Evolutionary conservation across 1,284 basidiomycete species (phyloP), one percentile per base, ranked within the genome.

Genomic region (Leccinum cinnamomeum): DNA sequence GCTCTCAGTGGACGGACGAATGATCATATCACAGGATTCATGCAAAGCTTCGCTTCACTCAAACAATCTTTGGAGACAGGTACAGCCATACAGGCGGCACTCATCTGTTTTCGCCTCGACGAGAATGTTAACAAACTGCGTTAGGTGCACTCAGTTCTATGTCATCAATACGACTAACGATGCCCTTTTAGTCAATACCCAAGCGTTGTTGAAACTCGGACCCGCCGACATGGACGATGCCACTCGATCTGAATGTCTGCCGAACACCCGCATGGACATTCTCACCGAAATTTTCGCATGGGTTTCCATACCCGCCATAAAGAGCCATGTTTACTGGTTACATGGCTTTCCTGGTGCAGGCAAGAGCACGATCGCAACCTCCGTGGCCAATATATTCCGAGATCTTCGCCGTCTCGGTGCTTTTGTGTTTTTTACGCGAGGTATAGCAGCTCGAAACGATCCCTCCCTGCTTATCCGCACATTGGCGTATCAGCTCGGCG

Each of bases 331-430:
- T 6, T 75, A 75, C 30, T 77, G 75, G 76, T 50, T 76, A 18
- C 65, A 74, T 25, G 76, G 72, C 3, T 68, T 71, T 41, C 72
- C 75, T 0, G 76, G 76, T 11, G 58, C 71, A 12, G 75, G 76
- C 8, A 76, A 76, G 64, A 76, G 71, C 37, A 68, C 76, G 0
- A 67, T 76, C 20, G 62, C 75, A 5, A 75, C 68, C 0, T 74
- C 76, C 1, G 62, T 75, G 5, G 74, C 74, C 53, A 66, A 72
- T 53, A 61, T 72, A 28, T 71, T 70, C 37, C 64, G 70, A n/a
- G 64, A 74, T 0, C 62, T 70, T 3, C 66, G 68, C 8, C 67
- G 68, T 48, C 74, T 78, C 7, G 74, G 75, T 10, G 74, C 77
- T 1, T 74, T 72, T 48, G 51, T 59, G 5, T 74, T 75, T 56